Base-by-base conservation (phyloP, 139 green algal species). In the Volvox africanus region DNA sequence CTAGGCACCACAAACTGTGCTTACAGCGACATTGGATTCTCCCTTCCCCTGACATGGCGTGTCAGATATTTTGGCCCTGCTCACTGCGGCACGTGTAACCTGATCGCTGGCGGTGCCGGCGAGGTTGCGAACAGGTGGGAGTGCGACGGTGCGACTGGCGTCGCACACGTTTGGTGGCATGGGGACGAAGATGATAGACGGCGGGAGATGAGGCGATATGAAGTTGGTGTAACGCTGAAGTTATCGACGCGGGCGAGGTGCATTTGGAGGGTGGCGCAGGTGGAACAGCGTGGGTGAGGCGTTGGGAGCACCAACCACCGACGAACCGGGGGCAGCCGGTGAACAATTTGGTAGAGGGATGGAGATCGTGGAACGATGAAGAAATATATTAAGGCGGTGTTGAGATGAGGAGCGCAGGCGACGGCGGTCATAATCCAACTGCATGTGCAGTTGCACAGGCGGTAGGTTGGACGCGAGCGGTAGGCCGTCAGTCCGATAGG, bases 151-250 rank as follows among this genome's bases (percentile, higher is more conserved):
- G 80, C 80, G 28, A 55, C 50, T 73, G 50, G 82, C 18, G 61
- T 33, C 30, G 61, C 36, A 33, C 82, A 78, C 61, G n/a, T 61
- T 61, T 75, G 81, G 50, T 87, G 81, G 37, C 37, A 36, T 76
- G 81, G 22, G 82, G 82, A 88, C n/a, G 80, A 67, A 13, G 78
- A 67, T 67, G 78, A 35, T 35, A 35, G 78, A 44, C 55, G 55
- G 22, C 55, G 80, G 55, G 80, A 86, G 80, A 50, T 73, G 80
- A 44, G 55, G 50, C 80, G 55, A 73, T 17, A 73, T 73, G 36
- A 71, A 55, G 80, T 22, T 62, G 82, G 50, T 28, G 80, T 75
- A 30, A 62, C 61, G 61, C 32, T 19, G 62, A 62, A 18, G 82
- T 21, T 62, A 76, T 76, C 2, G 80, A 87, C 28, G 78, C 12